phyloP scores from a whole-genome alignment of 495 filamentous ascomycete genomes.

The Xylaria scruposa region DNA sequence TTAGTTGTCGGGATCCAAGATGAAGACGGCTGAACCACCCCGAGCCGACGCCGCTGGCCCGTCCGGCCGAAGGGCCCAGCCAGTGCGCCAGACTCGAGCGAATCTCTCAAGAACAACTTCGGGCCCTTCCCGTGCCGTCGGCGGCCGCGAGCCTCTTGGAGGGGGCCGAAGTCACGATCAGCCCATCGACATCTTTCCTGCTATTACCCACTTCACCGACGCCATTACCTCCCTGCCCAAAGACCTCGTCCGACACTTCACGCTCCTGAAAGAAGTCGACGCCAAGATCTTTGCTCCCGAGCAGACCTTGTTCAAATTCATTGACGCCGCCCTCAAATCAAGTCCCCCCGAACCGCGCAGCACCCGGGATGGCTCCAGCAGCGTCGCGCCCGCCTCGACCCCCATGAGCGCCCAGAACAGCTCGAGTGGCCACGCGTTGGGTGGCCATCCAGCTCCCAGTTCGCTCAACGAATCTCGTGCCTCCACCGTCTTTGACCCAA shows the following conservation, averaged over 20 bases:
- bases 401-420: slow-evolving; percentile 53
- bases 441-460: slow-evolving; percentile 37
- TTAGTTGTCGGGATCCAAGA: slow-evolving; percentile 34
- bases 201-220: slow-evolving; percentile 92
- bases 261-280: slow-evolving; percentile 94
- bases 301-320: slow-evolving; percentile 71
- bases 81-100: slow-evolving; percentile 64
- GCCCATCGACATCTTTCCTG: slow-evolving; percentile 79
- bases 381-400: slow-evolving; percentile 47
- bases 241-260: slow-evolving; percentile 93
- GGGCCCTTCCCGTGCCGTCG: slow-evolving; percentile 47
- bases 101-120: slow-evolving; percentile 58
- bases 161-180: slow-evolving; percentile 51
- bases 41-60: slow-evolving; percentile 48
- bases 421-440: slow-evolving; percentile 45
- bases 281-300: slow-evolving; percentile 86
- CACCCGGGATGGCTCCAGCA: slow-evolving; percentile 51
- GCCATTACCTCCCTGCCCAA: slow-evolving; percentile 90
- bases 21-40: slow-evolving; percentile 60
- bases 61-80: slow-evolving; percentile 63
- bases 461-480: slow-evolving; percentile 48
- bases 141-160: slow-evolving; percentile 49
- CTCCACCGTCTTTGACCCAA: slow-evolving; percentile 51
- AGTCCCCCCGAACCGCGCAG: slow-evolving; percentile 55
- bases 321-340: slow-evolving; percentile 69